Conservation (phyloP, 148 eudicot species). For the Vaccinium corymbosum region DNA sequence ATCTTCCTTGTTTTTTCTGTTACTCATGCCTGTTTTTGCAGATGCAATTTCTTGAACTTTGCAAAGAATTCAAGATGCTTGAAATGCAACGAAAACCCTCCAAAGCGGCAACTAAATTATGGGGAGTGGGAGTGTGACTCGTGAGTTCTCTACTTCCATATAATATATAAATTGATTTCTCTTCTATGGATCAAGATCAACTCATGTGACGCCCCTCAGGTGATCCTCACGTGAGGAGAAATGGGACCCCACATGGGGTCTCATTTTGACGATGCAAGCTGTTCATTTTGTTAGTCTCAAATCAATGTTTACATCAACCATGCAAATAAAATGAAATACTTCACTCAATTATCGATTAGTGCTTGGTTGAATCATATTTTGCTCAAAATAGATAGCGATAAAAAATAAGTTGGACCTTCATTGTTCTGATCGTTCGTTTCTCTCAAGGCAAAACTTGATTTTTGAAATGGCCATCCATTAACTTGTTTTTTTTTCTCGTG, state of each 20-base stretch:
- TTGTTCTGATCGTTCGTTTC: background rate
- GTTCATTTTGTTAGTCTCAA: background rate
- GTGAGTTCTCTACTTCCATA: constrained; percentile 34
- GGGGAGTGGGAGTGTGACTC: constrained; percentile 79
- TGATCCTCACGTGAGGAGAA: background rate
- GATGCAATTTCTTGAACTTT: constrained; percentile 57
- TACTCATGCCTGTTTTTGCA: constrained; percentile 20
- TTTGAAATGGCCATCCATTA: background rate
- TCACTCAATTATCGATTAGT: background rate
- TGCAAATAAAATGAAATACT: background rate
- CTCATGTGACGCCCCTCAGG: background rate
- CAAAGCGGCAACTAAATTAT: constrained; percentile 47
- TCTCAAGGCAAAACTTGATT: background rate
- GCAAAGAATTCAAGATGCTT: constrained; percentile 54
- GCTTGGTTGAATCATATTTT: background rate
- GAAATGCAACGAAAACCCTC: constrained; percentile 50
- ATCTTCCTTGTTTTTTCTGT: constrained; percentile 5
- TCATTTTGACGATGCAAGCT: background rate
- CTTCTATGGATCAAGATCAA: background rate
- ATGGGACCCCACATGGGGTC: background rate
- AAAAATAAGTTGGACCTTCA: background rate
- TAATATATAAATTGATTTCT: background rate
- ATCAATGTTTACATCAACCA: background rate
- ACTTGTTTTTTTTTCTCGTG: background rate
- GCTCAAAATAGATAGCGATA: background rate